Base-by-base conservation (phyloP, 202 grass and related monocot genomes). In the Tripidium arundinaceum region DNA sequence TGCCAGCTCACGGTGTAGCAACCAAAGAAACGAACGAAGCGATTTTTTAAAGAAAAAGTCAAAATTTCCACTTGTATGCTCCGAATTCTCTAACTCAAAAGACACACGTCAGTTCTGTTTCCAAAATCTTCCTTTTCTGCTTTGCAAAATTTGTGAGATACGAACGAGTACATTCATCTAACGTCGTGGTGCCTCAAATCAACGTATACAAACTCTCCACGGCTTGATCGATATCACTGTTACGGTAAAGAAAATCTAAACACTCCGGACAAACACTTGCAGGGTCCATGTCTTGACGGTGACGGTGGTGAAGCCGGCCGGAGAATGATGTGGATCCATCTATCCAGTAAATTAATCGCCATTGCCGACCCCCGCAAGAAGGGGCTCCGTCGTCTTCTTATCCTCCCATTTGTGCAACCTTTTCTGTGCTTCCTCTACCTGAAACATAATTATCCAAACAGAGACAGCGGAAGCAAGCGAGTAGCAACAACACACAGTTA, bases 331-430 rank as follows among this genome's bases (percentile, higher is more conserved):
- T n/a, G n/a, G n/a, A n/a, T n/a, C n/a, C n/a, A n/a, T 37, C 8
- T 1, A 5, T 33, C 11, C 24, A 27, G 26, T 36, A 18, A 41
- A 8, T 76, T 62, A 82, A 49, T 62, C 80, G 10, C 42, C 65
- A 16, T 58, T 83, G 5, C 58, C 50, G n/a, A 34, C 2, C 25
- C 42, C 72, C 6, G 83, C 61, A 2, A 97, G 87, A 67, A 93
- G 94, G 19, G 89, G 94, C 58, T 90, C 66, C 37, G 37, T 11
- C 54, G 54, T 85, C 79, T 84, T 87, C 73, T 91, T 89, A 65
- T 83, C 90, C 34, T 89, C 91, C 94, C 94, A 97, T 40, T 83
- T 93, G 62, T 86, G 79, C 59, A 97, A 45, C 76, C 94, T 89
- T 57, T 86, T 91, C 70, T 75, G 75, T 10, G 94, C 86, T 70